phyloP scores from a whole-genome alignment of 108 stramenopile species.

The Phaeodactylum tricornutum region DNA sequence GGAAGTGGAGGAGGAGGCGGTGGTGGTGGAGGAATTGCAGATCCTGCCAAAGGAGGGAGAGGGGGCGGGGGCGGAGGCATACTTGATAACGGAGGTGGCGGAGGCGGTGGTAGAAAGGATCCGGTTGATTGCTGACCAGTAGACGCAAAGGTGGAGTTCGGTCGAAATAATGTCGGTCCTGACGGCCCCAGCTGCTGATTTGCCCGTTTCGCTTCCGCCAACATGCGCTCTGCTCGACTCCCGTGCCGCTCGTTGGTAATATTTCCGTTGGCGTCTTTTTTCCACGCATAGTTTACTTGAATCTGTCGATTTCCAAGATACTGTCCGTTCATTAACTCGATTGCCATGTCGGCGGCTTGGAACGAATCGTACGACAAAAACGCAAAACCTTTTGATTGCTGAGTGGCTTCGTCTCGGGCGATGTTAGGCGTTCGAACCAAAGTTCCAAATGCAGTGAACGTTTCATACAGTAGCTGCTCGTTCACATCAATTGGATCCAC shows the following conservation, averaged over 20 bases:
- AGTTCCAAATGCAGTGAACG: constrained; percentile 95
- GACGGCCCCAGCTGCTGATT: not conserved
- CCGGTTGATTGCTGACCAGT: constrained; percentile 10
- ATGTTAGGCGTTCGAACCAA: constrained; percentile 86
- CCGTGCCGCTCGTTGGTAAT: constrained; percentile 88
- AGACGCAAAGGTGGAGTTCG: constrained; percentile 13
- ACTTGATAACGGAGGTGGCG: constrained; percentile 11
- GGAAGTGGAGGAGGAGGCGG: not conserved
- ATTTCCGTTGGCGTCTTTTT: constrained; percentile 70
- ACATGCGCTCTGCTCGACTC: constrained; percentile 91
- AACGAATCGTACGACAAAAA: constrained; percentile 93
- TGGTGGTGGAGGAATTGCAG: constrained; percentile 6
- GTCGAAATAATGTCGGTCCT: constrained; percentile 4
- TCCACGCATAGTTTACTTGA: constrained; percentile 94
- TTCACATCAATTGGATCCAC: constrained; percentile 85
- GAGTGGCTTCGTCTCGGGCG: constrained; percentile 82
- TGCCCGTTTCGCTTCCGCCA: constrained; percentile 65
- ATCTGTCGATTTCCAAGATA: constrained; percentile 94
- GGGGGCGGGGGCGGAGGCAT: constrained; percentile 1
- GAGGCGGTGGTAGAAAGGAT: constrained; percentile 12
- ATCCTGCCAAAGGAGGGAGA: too few species aligned
- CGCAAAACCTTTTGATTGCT: constrained; percentile 86
- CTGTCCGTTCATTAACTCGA: constrained; percentile 98
- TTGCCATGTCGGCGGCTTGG: constrained; percentile 91
- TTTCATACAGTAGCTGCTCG: constrained; percentile 97